Evolutionary conservation across 2,329 filamentous ascomycete genomes (phyloP).

Genomic region (Diaporthe amygdali): DNA sequence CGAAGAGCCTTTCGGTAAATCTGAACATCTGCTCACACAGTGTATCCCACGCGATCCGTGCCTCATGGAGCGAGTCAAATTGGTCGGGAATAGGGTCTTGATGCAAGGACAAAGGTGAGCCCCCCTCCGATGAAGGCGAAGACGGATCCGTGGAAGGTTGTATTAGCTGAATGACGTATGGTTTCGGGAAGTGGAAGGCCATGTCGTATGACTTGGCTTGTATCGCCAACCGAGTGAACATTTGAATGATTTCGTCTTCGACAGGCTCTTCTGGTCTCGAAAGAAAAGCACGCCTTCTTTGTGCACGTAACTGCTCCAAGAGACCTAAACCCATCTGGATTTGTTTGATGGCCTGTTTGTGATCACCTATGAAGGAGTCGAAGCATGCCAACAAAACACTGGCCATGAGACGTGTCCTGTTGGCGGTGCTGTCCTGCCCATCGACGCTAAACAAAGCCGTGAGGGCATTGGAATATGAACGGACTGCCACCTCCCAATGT

Average conservation of each 20-base stretch:
- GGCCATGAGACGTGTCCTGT: constrained; percentile 65
- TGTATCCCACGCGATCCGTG: constrained; percentile 60
- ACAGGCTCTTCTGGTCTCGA: constrained; percentile 52
- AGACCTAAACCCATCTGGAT: constrained; percentile 64
- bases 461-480: constrained; percentile 63
- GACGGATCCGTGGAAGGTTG: constrained; percentile 40
- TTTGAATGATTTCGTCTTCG: constrained; percentile 64
- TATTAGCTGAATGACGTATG: constrained; percentile 61
- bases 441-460: constrained; percentile 53
- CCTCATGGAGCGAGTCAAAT: constrained; percentile 59
- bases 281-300: constrained; percentile 46
- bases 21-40: constrained; percentile 62
- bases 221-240: constrained; percentile 68
- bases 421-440: constrained; percentile 47
- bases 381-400: constrained; percentile 71
- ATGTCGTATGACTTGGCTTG: constrained; percentile 73
- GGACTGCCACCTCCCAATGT: constrained; percentile 66
- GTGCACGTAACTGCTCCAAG: constrained; percentile 56
- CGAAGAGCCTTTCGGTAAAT: constrained; percentile 62
- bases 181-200: constrained; percentile 70
- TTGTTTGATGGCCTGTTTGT: constrained; percentile 64
- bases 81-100: constrained; percentile 46
- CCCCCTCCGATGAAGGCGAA: constrained; percentile 49
- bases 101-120: constrained; percentile 46
- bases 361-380: constrained; percentile 69